Evolutionary conservation across 805 yeast genomes (phyloP).

Genomic region (Ogataea paraovalis): DNA sequence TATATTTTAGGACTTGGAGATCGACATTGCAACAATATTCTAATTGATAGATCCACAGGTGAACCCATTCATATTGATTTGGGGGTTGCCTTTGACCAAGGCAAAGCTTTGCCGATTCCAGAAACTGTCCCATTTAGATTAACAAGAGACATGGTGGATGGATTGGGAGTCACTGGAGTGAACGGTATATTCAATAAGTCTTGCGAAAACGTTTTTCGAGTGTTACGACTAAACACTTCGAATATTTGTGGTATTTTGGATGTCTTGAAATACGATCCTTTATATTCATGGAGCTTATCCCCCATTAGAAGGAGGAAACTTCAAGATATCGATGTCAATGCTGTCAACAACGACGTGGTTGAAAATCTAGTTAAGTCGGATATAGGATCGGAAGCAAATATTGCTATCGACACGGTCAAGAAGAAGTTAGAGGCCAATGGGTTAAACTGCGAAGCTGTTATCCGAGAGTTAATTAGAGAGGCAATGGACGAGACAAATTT

Average conservation of each 20-base stretch:
- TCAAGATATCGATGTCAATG: slow-evolving; percentile 35
- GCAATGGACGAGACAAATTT: slow-evolving; percentile 68
- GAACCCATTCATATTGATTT: slow-evolving; percentile 95
- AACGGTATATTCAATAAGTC: slow-evolving; percentile 71
- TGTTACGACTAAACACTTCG: slow-evolving; percentile 59
- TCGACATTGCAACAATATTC: slow-evolving; percentile 85
- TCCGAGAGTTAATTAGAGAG: slow-evolving; percentile 72
- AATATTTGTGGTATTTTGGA: slow-evolving; percentile 78
- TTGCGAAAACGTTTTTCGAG: slow-evolving; percentile 69
- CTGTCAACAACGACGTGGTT: slow-evolving; percentile 12
- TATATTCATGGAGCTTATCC: slow-evolving; percentile 87
- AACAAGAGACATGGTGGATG: slow-evolving; percentile 88
- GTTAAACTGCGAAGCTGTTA: slow-evolving; percentile 78
- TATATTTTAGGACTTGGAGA: slow-evolving; percentile 90
- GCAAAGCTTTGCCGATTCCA: slow-evolving; percentile 76
- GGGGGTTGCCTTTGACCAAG: slow-evolving; percentile 97
- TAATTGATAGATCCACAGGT: slow-evolving; percentile 77
- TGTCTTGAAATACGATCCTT: slow-evolving; percentile 86
- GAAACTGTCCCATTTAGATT: slow-evolving; percentile 92
- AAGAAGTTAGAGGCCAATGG: slow-evolving; percentile 64
- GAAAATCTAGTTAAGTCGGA: slow-evolving; percentile 22
- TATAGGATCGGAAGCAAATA: slow-evolving; percentile 64
- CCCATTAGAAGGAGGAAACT: slow-evolving; percentile 59
- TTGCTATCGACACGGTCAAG: slow-evolving; percentile 70
- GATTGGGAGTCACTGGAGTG: slow-evolving; percentile 83